Base-by-base conservation (phyloP, 129 eudicot genomes). In the Smallanthus sonchifolius region DNA sequence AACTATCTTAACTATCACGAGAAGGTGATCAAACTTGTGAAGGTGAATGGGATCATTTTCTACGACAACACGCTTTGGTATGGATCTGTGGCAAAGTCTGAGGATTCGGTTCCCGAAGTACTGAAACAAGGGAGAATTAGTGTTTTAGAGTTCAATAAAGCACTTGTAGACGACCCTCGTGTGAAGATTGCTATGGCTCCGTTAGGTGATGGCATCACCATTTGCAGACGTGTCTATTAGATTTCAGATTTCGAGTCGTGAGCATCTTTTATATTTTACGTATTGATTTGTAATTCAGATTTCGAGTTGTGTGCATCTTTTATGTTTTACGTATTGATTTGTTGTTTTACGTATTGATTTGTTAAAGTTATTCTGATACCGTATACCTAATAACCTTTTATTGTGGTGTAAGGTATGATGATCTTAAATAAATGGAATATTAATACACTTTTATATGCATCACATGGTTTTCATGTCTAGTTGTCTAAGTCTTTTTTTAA, bases 21-120 rank as follows among this genome's bases (percentile, higher is more conserved):
- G 77, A 72, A 63, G 73, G 17, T 86, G 48, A 14, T 84, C 77
- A 75, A 82, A 32, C 76, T 89, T 17, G 35, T 89, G 73, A 86
- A 86, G 76, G 79, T 81, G 5, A 89, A 87, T 10, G 87, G 89
- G 16, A 38, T 86, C 10, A 74, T 86, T 7, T 87, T 72, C 16
- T 89, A 86, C 35, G 91, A 89, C 62, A 89, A 88, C 82, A 86
- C 91, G 0, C 87, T 88, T 0, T 83, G 87, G 88, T 44, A 56
- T 4, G 95, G 91, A 24, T 15, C 76, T 0, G 95, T 88, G 4
- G 88, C 56, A 0, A 57, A 68, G 67, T 77, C 87, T 1, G 87
- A 83, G 48, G 83, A 86, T 32, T 11, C 3, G 3, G 84, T 83
- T 60, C 38, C 64, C 5, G 76, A 76, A 35, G 4, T 10, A 0